Base-by-base conservation (phyloP, 2,329 filamentous ascomycete species). In the Emericellopsis atlantica region DNA sequence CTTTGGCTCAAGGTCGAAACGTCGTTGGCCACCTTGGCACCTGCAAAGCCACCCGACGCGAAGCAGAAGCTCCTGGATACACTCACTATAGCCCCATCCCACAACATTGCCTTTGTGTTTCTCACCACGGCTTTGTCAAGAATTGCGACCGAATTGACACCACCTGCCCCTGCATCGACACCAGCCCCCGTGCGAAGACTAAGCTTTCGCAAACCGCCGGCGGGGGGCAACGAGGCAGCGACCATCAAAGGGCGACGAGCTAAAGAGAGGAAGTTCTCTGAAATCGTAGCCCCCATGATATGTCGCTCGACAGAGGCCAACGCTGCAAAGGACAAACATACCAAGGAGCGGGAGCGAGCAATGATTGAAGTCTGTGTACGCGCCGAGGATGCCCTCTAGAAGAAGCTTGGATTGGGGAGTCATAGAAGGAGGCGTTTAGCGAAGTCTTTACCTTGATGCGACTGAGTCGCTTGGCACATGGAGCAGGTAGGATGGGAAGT, bases 91-190 rank as follows among this genome's bases (percentile, higher is more conserved):
- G 72, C 76, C 0, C 84, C 87, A 0, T 81, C 81, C 39, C 83
- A 94, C 60, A 92, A 87, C 54, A 89, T 95, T 42, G 83, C 84
- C 0, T 94, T 95, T 53, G 84, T 94, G 2, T 88, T 95, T 48
- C 65, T 95, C 14, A 86, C 82, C 0, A 79, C 84, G 8, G 89
- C 88, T 60, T 69, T 95, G 1, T 62, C 68, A 2, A 66, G 69
- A 4, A 61, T 75, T 2, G 62, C 68, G 2, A 56, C 62, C 1
- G 74, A 78, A 41, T 57, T 78, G 6, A 58, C 56, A 54, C 33
- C 70, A 50, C 26, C 26, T 29, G 26, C 26, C 3, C 51, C 68
- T 45, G 46, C 48, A 44, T 16, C 9, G 29, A 36, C 49, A 49
- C 34, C 34, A 48, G 22, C 39, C 54, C 1, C 49, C 62, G 1